Evolutionary conservation across 2,329 filamentous ascomycete species (phyloP).

Genomic region (Beauveria sp.): DNA sequence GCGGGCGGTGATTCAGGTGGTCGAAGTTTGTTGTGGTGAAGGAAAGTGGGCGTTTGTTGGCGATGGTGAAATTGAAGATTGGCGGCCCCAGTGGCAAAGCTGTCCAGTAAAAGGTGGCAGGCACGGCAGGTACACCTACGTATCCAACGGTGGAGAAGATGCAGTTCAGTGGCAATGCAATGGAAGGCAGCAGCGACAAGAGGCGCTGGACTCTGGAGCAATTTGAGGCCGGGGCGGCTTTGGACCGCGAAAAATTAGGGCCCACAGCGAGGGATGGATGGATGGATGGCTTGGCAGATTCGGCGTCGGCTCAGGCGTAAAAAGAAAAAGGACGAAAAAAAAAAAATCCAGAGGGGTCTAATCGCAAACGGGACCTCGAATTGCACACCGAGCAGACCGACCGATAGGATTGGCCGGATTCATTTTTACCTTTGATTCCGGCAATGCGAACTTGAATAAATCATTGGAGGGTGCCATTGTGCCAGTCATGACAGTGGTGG

Average conservation of each 20-base stretch:
- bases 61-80: constrained; percentile 7
- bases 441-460: neutral
- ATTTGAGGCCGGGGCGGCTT: neutral
- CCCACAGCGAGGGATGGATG: constrained; percentile 1
- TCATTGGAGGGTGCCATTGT: neutral
- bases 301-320: neutral
- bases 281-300: neutral
- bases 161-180: neutral
- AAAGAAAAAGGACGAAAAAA: neutral
- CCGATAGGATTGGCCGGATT: too few relatives aligned
- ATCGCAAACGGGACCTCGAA: neutral
- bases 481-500: constrained; percentile 2
- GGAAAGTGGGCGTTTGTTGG: constrained; percentile 9
- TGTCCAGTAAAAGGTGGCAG: neutral
- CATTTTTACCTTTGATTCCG: too few relatives aligned
- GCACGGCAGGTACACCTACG: neutral
- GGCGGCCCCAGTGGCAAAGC: neutral
- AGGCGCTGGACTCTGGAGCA: neutral
- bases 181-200: neutral
- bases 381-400: too few relatives aligned
- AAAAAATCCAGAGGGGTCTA: neutral
- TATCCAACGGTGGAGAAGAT: neutral
- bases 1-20: neutral
- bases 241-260: neutral
- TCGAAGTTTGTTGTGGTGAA: constrained; percentile 9